Evolutionary conservation across 208 protist genomes (phyloP).

Genomic region (Ichthyophonus hoferi): DNA sequence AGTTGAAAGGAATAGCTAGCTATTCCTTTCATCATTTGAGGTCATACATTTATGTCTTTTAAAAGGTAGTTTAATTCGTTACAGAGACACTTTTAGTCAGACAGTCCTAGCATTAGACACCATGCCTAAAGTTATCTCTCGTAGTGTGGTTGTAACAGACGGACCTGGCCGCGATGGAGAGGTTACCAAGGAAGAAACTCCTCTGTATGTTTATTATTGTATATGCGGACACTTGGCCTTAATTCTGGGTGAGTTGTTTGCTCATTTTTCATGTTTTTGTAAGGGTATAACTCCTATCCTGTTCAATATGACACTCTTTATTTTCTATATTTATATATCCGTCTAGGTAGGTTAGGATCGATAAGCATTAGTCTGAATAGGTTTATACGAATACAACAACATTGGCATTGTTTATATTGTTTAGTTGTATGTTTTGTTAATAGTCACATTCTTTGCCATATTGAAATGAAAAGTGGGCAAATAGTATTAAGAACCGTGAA

Average conservation of each 20-base stretch:
- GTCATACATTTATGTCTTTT: too few species aligned
- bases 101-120: too few species aligned
- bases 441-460: too few species aligned
- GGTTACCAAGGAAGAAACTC: background rate
- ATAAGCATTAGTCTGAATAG: too few species aligned
- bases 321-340: background rate
- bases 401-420: background rate
- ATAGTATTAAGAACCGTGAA: too few species aligned
- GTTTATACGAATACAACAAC: background rate
- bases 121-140: conserved; percentile 18
- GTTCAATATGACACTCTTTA: background rate
- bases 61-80: too few species aligned
- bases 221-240: conserved; percentile 14
- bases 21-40: too few species aligned
- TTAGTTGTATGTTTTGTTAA: background rate
- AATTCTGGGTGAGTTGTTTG: background rate
- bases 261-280: background rate
- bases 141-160: conserved; percentile 24
- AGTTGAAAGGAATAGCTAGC: too few species aligned
- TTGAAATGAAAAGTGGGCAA: too few species aligned
- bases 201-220: conserved; percentile 23
- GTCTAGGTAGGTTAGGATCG: too few species aligned
- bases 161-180: background rate
- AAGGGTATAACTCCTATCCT: background rate
- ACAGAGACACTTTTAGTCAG: too few species aligned